Evolutionary conservation across 129 eudicot genomes (phyloP), one percentile per base, ranked within the genome.

Genomic region (Oenanthe sinensis): DNA sequence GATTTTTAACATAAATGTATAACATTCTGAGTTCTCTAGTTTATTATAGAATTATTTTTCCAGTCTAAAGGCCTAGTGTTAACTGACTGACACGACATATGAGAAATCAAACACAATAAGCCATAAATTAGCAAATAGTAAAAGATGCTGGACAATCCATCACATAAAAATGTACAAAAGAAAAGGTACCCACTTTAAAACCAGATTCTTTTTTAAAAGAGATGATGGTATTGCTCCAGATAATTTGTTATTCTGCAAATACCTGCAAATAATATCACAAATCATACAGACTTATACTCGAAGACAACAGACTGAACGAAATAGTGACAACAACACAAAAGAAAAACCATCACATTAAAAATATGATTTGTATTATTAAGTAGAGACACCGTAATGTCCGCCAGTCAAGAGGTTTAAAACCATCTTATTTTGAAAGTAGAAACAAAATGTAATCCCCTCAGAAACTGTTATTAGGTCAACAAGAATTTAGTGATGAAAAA

Each of bases 171-270:
- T 30, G 67, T 40, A 39, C 39, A 82, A 20, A 71, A 63, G 71
- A 42, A 79, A 78, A 43, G 77, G 40, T 67, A 88, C 99, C 77
- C 86, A 95, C 99, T 95, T 90, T 52, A 90, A 80, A 81, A 81
- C 84, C 62, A 90, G 81, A 76, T 86, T 82, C 78, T 87, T 86
- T 77, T 87, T 82, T 62, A 88, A 83, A 85, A 95, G 94, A 78
- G 83, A 82, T 40, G 96, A 77, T 52, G 97, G 94, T 77, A 92
- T 85, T 30, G 81, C 85, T 77, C 99, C 99, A 5, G 93, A 83
- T 77, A 95, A 82, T 87, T 75, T 24, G 83, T 95, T 95, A 87
- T 95, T 87, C 82, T 95, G 96, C 81, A 95, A 58, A 78, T 90
- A 88, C 89, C 99, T 95, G 94, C 85, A 82, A 43, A 44, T 30